Evolutionary conservation across 2,329 filamentous ascomycete genomes (phyloP), one percentile per base, ranked within the genome.

Genomic region (Reticulascus tulasneorum): DNA sequence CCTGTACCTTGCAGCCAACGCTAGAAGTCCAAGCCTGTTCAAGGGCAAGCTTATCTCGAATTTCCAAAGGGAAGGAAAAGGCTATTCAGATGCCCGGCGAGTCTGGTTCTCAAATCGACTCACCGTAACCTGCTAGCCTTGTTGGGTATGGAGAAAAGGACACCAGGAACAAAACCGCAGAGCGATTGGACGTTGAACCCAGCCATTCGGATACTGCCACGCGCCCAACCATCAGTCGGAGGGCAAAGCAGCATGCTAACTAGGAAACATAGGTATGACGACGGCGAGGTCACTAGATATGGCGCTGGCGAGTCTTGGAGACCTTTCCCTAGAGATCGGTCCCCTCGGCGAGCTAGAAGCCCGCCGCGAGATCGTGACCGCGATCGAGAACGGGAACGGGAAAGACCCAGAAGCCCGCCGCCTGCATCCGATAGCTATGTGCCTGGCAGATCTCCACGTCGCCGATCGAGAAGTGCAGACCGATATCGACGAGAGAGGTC

Each of bases 271-370:
- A 78, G 75, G 53, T 79, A 75, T 49, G 75, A 79, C 45, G 75
- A 79, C 46, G 75, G 75, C 28, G 75, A 79, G 58, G 76, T 79
- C 35, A 72, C 77, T 45, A 66, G 75, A 50, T 79, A 79, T 53
- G 75, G 75, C 33, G 76, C 76, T 10, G 75, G 75, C 40, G 75
- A 79, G 56, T 78, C 74, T 23, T 79, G 77, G 64, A 64, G 75
- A 40, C 75, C 75, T 9, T 78, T 73, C 40, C 76, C 75, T 33
- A 58, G 69, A 35, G 62, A 69, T 45, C 63, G 68, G 37, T 73
- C 70, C 19, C 68, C 69, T 8, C 62, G 65, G 26, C 54, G 52
- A 28, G 46, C 53, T 7, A 49, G 55, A 32, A 57, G 56, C 35
- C 54, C 56, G 7, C 29, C 45, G 13, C 38, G 44, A 28, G 45